A percentile compares a stretch with the other conserved stretches of the same genome.
Conservation (phyloP, 345 rosid genomes). For the Erodium maritimum region DNA sequence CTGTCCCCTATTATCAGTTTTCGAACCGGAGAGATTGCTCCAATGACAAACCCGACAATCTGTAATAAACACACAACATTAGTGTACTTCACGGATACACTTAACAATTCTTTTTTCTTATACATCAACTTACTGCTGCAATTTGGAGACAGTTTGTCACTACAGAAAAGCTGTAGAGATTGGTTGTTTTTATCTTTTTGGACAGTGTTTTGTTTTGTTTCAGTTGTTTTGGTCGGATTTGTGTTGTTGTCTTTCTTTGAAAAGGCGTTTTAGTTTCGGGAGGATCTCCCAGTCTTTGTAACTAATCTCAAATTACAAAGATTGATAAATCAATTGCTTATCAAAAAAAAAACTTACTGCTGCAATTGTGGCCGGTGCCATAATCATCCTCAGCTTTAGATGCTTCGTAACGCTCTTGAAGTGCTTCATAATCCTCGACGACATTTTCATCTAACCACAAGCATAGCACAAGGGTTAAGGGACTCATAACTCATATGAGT, state of each 20-base stretch:
- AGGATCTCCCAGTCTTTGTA: too few relatives aligned
- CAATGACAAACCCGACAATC: slow-evolving; percentile 20
- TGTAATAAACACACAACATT: not conserved
- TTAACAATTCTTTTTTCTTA: too few relatives aligned
- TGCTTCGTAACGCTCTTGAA: not conserved
- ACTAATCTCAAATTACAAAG: too few relatives aligned
- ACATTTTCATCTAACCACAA: not conserved
- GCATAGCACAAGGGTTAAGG: not conserved
- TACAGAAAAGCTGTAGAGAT: too few relatives aligned
- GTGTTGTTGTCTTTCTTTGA: too few relatives aligned
- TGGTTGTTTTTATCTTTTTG: too few relatives aligned
- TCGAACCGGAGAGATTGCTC: slow-evolving; percentile 15
- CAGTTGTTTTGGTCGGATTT: too few relatives aligned
- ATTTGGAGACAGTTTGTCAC: too few relatives aligned
- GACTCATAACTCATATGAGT: too few relatives aligned
- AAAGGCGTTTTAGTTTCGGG: too few relatives aligned
- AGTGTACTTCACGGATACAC: not conserved
- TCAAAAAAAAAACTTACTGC: slow-evolving; percentile 6
- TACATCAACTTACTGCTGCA: slow-evolving; percentile 7
- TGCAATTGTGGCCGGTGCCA: slow-evolving; percentile 8
- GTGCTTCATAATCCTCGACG: not conserved
- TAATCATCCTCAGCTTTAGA: slow-evolving; percentile 3
- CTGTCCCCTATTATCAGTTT: slow-evolving; percentile 14
- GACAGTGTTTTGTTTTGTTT: too few relatives aligned
- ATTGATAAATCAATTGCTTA: too few relatives aligned